Base-by-base conservation (phyloP, 306 rosid species). In the Cicer bijugum region DNA sequence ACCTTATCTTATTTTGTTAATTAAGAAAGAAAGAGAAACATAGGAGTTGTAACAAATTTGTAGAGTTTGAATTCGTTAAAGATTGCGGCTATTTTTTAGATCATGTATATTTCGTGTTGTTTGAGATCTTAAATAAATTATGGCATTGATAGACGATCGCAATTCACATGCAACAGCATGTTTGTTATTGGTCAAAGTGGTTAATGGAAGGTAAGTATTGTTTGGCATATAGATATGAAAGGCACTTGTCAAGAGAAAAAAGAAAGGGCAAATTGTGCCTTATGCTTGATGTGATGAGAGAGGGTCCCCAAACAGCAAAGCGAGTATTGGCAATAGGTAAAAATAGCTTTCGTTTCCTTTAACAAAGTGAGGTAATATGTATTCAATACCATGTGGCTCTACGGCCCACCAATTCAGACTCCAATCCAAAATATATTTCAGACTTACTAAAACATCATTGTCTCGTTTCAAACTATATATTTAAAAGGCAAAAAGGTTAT, bases 281-380 rank as follows among this genome's bases (percentile, higher is more conserved):
- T 53, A 61, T 47, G 77, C 9, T 33, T 23, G 39, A 12, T 67
- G 75, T 38, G 66, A 50, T 44, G 78, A 44, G 65, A 37, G 72
- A 37, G 83, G 83, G 79, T 56, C 82, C 82, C 82, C 82, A 56
- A 73, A 76, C 80, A 77, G 80, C 82, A 76, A 38, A 74, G 78
- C 56, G 12, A 71, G 78, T 9, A 3, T 71, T 68, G 72, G 78
- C 81, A 19, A 58, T 35, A 17, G 69, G 61, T 50, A 76, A 76
- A 17, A 14, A 5, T n/a, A 48, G 3, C 3, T 77, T 58, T 74
- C 37, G 17, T 42, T 53, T 43, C 59, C 47, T 48, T 72, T 28
- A 28, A 28, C 33, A 28, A 28, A 65, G 19, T 4, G 12, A 42
- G 64, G 71, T 72, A 58, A 69, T 39, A 69, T 39, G 67, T 65